A percentile compares a stretch with the other conserved stretches of the same genome.
Conservation (phyloP, 768 basidiomycete genomes). For the Tylopilus rubrobrunneus region DNA sequence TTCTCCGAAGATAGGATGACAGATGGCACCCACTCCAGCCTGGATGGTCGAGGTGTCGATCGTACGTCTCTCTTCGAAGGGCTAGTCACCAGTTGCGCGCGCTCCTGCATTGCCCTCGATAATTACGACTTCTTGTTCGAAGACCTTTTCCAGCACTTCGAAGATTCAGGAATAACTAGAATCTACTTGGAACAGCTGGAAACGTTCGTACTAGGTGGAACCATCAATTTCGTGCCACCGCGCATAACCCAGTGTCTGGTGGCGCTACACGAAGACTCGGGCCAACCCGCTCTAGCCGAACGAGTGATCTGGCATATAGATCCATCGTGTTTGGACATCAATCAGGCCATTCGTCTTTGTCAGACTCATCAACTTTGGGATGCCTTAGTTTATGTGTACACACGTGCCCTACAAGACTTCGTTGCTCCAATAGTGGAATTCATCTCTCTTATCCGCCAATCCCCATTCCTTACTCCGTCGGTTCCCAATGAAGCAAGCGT, state of each 20-base stretch:
- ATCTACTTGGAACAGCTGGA: conserved; percentile 86
- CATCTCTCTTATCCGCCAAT: conserved; percentile 65
- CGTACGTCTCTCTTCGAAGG: conserved; percentile 86
- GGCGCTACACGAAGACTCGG: conserved; percentile 67
- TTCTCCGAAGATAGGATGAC: conserved; percentile 95
- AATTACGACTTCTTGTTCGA: conserved; percentile 90
- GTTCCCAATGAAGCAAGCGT: conserved; percentile 8
- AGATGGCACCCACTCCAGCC: conserved; percentile 78
- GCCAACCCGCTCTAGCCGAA: conserved; percentile 74
- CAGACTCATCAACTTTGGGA: conserved; percentile 83
- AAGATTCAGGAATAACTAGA: conserved; percentile 72
- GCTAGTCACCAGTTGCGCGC: conserved; percentile 72
- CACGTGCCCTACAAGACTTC: conserved; percentile 81
- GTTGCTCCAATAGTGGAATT: conserved; percentile 87
- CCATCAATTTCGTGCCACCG: conserved; percentile 77
- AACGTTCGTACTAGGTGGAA: conserved; percentile 70
- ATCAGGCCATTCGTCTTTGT: conserved; percentile 87
- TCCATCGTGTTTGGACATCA: conserved; percentile 85
- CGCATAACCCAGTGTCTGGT: conserved; percentile 84
- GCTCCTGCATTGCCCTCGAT: conserved; percentile 74
- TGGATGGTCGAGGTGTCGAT: conserved; percentile 89
- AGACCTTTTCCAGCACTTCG: conserved; percentile 88
- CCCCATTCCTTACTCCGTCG: not conserved
- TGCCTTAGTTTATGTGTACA: conserved; percentile 92
- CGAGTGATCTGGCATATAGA: conserved; percentile 95